Conservation (phyloP, 345 rosid species). For the Brassica incana region DNA sequence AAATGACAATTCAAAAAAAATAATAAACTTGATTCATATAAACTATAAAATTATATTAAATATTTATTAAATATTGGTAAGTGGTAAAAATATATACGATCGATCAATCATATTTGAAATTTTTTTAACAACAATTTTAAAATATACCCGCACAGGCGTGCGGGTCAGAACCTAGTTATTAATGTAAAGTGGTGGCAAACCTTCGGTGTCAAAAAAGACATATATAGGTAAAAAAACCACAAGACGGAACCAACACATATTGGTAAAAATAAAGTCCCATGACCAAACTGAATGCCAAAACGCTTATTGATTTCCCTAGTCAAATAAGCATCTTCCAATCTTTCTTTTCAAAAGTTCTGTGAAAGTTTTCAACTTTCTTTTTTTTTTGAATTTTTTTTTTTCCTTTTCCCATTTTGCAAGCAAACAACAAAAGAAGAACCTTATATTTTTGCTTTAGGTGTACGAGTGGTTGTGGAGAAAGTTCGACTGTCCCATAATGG, state of each 20-base stretch:
- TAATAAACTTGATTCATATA: too few relatives aligned
- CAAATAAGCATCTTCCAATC: conserved; percentile 22
- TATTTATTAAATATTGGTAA: too few relatives aligned
- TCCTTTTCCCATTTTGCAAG: not conserved
- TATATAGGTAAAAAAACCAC: not conserved
- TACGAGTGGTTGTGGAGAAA: conserved; percentile 24
- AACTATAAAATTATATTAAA: too few relatives aligned
- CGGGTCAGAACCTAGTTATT: too few relatives aligned
- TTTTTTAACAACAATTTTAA: too few relatives aligned
- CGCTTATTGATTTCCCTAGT: conserved; percentile 13
- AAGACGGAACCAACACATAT: not conserved
- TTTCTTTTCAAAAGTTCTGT: conserved; percentile 13
- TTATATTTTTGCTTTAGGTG: conserved; percentile 25
- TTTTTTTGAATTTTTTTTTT: not conserved
- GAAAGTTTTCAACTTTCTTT: conserved; percentile 5
- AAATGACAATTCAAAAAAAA: too few relatives aligned
- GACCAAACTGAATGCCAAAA: not conserved
- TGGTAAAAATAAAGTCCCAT: conserved; percentile 8
- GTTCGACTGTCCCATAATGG: conserved; percentile 31
- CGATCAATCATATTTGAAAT: too few relatives aligned
- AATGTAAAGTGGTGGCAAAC: too few relatives aligned
- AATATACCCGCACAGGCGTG: too few relatives aligned
- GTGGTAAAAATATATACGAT: too few relatives aligned
- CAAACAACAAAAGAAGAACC: not conserved
- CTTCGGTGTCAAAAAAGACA: not conserved